A percentile compares a stretch with the other conserved stretches of the same genome.
Evolutionary conservation across 2,329 filamentous ascomycete species (phyloP).

Genomic region (Hypocrella siamensis): DNA sequence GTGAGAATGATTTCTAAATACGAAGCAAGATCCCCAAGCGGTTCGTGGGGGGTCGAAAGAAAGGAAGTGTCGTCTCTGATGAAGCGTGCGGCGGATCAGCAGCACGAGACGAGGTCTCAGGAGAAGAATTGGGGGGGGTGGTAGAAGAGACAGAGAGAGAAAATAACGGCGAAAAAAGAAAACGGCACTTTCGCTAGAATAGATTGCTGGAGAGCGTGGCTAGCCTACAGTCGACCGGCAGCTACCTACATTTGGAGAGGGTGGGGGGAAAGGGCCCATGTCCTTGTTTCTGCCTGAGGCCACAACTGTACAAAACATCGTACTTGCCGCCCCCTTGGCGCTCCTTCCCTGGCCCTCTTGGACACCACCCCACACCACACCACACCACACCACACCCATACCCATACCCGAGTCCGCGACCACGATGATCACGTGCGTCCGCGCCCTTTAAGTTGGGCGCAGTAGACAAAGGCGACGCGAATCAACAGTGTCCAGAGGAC

Average conservation of each 20-base stretch:
- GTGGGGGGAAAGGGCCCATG: constrained; percentile 1
- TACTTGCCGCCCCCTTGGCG: too few relatives aligned
- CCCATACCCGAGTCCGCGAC: too few relatives aligned
- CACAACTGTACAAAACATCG: too few relatives aligned
- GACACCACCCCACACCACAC: not conserved
- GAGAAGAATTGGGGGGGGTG: constrained; percentile 1
- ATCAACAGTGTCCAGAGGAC: too few relatives aligned
- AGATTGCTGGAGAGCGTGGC: constrained; percentile 9
- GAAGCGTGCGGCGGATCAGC: constrained; percentile 1
- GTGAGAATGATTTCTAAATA: constrained; percentile 3
- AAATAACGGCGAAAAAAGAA: constrained; percentile 6
- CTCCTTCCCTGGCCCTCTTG: not conserved
- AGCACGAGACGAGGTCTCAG: constrained; percentile 2
- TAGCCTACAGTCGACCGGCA: constrained; percentile 5
- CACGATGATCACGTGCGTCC: constrained; percentile 3
- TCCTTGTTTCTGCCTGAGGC: constrained; percentile 7
- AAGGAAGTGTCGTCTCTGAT: constrained; percentile 1
- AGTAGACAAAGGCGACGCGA: constrained; percentile 1
- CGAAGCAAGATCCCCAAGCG: constrained; percentile 1
- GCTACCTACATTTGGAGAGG: constrained; percentile 2
- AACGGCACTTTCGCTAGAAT: constrained; percentile 4
- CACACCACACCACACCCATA: not conserved
- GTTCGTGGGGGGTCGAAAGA: not conserved
- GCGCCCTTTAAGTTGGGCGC: not conserved
- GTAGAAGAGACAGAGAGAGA: constrained; percentile 2